Evolutionary conservation across 768 basidiomycete genomes (phyloP), one percentile per base, ranked within the genome.

Genomic region (Kondoa malvinella): DNA sequence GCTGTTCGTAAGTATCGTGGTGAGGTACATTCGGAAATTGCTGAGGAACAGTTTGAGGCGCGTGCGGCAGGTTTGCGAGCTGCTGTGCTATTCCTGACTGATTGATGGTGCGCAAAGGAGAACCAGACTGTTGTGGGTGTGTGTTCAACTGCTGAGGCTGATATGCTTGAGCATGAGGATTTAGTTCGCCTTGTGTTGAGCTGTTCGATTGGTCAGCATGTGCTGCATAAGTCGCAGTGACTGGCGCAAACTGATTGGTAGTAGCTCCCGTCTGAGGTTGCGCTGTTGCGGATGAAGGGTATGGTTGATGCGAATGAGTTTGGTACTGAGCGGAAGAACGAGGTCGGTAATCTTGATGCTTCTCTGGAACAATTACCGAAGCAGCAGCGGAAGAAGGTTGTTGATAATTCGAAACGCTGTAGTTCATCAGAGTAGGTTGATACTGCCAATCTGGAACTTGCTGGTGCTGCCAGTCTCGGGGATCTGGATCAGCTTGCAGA

Each of bases 261-360:
- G 63, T 34, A 34, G 8, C 16, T 64, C 17, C n/a, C 8, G 29
- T 14, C 14, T 33, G 26, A 30, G 30, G 14, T 64, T 27, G 16
- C 31, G 75, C 33, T 70, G 76, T 14, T 71, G 67, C 17, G 72
- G 73, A 31, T 74, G 72, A 27, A n/a, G n/a, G n/a, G n/a, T 66
- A 74, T n/a, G 74, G 75, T 16, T 75, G 74, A 61, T 69, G 71
- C 56, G 60, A 29, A 63, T 74, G 70, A 27, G 40, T 67, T 15
- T 71, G 65, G 16, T 68, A 65, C 17, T 50, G 29, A 31, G 57
- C 34, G 56, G 56, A 67, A 1, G 31, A 57, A n/a, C 40, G 61
- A 25, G 33, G 27, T 30, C 26, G 58, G 3, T 67, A 31, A 2
- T 27, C 21, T 21, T 50, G 40, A 50, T 8, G 40, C 21, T 21